phyloP scores from a whole-genome alignment of 2,329 filamentous ascomycete genomes.

The Xylaria sp. region DNA sequence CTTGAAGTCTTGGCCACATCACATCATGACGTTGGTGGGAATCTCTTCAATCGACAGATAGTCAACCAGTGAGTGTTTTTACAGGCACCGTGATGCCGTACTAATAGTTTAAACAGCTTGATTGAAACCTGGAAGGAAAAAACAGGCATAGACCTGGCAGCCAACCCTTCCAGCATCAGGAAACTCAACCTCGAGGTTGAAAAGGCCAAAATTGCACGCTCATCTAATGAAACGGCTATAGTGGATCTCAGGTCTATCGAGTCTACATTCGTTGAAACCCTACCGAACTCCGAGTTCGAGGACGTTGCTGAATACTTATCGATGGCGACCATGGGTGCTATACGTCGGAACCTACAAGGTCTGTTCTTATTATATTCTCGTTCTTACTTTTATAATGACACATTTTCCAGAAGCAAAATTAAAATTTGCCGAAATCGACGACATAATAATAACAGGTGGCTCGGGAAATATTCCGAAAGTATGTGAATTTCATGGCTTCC shows the following conservation, averaged over 20 bases:
- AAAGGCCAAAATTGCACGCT: constrained; percentile 7
- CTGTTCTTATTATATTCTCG: background rate
- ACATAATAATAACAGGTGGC: constrained; percentile 13
- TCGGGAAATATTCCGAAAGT: constrained; percentile 6
- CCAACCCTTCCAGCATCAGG: background rate
- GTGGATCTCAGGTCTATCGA: background rate
- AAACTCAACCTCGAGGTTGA: constrained; percentile 7
- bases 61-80: background rate
- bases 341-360: background rate
- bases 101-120: background rate
- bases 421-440: constrained; percentile 1
- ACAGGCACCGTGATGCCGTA: background rate
- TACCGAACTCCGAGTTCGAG: background rate
- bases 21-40: background rate
- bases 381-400: background rate
- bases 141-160: background rate
- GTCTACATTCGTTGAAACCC: background rate
- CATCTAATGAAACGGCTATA: background rate
- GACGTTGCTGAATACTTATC: background rate
- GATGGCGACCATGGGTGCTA: background rate
- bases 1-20: background rate
- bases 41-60: background rate
- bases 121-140: background rate
- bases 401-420: constrained; percentile 1
- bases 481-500: background rate